Base-by-base conservation (phyloP, 1,139 yeast species). In the Scheffersomyces stambukii region DNA sequence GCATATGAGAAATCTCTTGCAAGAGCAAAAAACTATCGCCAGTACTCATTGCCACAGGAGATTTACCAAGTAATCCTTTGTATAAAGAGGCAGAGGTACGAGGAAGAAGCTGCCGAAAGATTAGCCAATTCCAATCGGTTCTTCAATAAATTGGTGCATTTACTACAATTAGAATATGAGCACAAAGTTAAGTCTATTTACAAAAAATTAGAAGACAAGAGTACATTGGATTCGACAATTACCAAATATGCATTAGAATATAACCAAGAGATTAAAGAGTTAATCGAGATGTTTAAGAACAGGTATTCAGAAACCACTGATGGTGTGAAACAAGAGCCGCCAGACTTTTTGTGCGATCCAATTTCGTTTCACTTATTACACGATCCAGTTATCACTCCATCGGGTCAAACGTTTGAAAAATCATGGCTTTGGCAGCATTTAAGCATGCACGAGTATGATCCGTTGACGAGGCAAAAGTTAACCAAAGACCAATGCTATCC, bases 331-430 rank as follows among this genome's bases (percentile, higher is more conserved):
- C 43, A 38, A n/a, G 64, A 62, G 13, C 59, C 60, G 2, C 75
- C 75, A 1, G 73, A 64, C 16, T 54, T 50, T 29, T 43, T 67
- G n/a, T 37, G 64, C 9, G 74, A 69, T 36, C 76, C 76, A 4
- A 64, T 70, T 16, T 60, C 73, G 2, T 66, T 65, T 42, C 59
- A 61, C 25, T 35, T 69, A 18, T 67, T 68, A 41, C 42, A 41
- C 21, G 64, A 69, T 27, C 75, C 75, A 0, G 74, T 70, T 8
- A 49, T 68, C 11, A 54, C 70, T 7, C 71, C 69, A 6, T 59
- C 68, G 9, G 75, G 75, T 2, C 65, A 60, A 23, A 55, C 72
- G 2, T 70, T 60, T 42, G 75, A 70, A 35, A 53, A 60, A 30
- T 38, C 65, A 1, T 52, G 60, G 46, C 45, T 70, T 16, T 30